Base-by-base conservation (phyloP, 352 stramenopile species). In the Blastocystis hominis region DNA sequence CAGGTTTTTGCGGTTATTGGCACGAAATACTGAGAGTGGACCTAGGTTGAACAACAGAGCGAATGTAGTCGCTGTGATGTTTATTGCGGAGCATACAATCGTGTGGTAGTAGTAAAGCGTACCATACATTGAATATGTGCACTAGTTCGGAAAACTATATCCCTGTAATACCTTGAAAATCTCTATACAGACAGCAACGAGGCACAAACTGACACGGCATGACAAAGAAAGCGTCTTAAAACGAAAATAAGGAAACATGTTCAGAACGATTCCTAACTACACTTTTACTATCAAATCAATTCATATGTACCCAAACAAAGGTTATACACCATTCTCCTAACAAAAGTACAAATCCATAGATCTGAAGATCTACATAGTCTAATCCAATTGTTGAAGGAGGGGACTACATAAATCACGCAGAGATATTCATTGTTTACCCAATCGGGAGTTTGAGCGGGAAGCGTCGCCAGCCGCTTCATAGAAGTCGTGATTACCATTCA, bases 31-130 rank as follows among this genome's bases (percentile, higher is more conserved):
- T 36, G 70, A 80, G 36, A 80, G 63, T 42, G 70, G 70, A 50
- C 70, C 70, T 47, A 80, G 24, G 30, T 80, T 80, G 70, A 80
- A 80, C 36, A 80, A 62, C 70, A 80, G 50, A 34, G 70, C 70
- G 40, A 80, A 80, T 13, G 70, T 30, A 24, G 70, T 63, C 10
- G 70, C 70, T n/a, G 63, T 80, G 46, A 80, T 80, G 30, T 80
- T 80, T 9, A 63, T 38, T 9, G 40, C n/a, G 30, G 70, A 80
- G 20, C 70, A 80, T 34, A 80, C 30, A 42, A 80, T 80, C 6
- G 70, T 63, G 42, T 80, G 70, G 42, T 80, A 80, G 20, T 80
- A 80, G 42, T 61, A 80, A 20, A 80, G 9, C 4, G 70, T 80
- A 36, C 70, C 70, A 47, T 80, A 80, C 70, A 80, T 80, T 13